Base-by-base conservation (phyloP, 1,139 yeast genomes). In the Wickerhamomyces sp. region DNA sequence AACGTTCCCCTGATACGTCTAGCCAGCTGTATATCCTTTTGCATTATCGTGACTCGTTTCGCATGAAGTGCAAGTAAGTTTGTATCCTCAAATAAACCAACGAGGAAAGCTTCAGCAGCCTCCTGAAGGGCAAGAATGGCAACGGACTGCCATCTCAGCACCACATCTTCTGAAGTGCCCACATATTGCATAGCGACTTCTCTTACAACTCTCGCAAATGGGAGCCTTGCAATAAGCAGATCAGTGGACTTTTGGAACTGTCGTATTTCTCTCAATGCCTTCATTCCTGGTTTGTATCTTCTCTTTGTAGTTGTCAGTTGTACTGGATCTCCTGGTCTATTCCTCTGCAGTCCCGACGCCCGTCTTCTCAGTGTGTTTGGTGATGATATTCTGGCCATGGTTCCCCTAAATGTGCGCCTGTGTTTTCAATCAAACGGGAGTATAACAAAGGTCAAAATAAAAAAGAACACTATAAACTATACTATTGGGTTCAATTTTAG, bases 61-160 rank as follows among this genome's bases (percentile, higher is more conserved):
- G 97, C 97, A 60, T 90, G 97, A 27, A 88, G 70, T 5, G 97
- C 97, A 64, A 96, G 77, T 37, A 90, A 62, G 54, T 89, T 89
- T 8, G 96, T 89, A 58, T 90, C 97, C 58, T 90, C 97, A 48
- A 90, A 72, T 39, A 90, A 63, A 44, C 89, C 90, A 10, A 89
- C 87, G 48, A 90, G 63, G 54, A 81, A 90, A 3, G 96, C 95
- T 59, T 89, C 97, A 31, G 92, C 78, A 0, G 97, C 96, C 56
- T 90, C 97, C 56, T 90, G 97, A 28, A 90, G 65, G 2, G 97
- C 97, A 56, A 85, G 58, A 14, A 90, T 74, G 1, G 97, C 97
- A 54, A 84, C 78, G 17, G 89, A 78, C 58, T 90, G 96, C 96
- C 97, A 90, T 55, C 94, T 74, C 38, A 86, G 67, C 15, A 80